A percentile compares a stretch with the other conserved stretches of the same genome.
Conservation (phyloP, 768 basidiomycete species). For the Rubroboletus pulcherrimus region DNA sequence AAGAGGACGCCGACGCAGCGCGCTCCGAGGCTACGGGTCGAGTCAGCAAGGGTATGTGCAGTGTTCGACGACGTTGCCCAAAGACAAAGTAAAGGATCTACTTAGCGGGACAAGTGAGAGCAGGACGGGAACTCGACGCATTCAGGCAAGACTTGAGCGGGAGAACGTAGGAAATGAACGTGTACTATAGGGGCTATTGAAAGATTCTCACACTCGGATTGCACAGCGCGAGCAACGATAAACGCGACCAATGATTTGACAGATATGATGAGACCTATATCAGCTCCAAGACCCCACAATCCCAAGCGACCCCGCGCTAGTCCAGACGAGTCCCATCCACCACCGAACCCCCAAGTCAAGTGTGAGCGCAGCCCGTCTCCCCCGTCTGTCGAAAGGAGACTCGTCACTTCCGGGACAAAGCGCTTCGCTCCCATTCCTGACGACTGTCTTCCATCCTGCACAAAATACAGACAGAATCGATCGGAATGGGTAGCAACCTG, state of each 20-base stretch:
- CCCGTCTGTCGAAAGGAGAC: constrained; percentile 6
- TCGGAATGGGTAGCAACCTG: constrained; percentile 20
- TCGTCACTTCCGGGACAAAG: constrained; percentile 27
- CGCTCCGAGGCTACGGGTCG: not conserved
- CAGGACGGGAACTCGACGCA: constrained; percentile 10
- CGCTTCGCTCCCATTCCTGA: constrained; percentile 27
- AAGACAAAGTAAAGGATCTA: constrained; percentile 25
- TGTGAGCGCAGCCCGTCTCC: constrained; percentile 21
- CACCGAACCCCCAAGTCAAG: constrained; percentile 11
- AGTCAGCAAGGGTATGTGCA: not conserved
- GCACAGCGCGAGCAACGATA: too few species aligned
- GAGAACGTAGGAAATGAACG: not conserved
- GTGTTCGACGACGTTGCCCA: not conserved
- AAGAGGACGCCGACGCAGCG: not conserved
- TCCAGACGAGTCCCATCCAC: not conserved
- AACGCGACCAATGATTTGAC: not conserved
- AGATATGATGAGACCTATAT: constrained; percentile 1
- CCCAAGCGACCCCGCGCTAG: too few species aligned
- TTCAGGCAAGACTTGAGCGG: not conserved
- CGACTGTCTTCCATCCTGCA: constrained; percentile 21
- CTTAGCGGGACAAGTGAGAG: constrained; percentile 8
- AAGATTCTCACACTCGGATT: constrained; percentile 1
- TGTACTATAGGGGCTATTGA: not conserved
- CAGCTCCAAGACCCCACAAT: not conserved
- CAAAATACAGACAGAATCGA: constrained; percentile 20